A percentile compares a stretch with the other conserved stretches of the same genome.
Conservation (phyloP, 805 yeast species). For the Hanseniaspora hatyaiensis region DNA sequence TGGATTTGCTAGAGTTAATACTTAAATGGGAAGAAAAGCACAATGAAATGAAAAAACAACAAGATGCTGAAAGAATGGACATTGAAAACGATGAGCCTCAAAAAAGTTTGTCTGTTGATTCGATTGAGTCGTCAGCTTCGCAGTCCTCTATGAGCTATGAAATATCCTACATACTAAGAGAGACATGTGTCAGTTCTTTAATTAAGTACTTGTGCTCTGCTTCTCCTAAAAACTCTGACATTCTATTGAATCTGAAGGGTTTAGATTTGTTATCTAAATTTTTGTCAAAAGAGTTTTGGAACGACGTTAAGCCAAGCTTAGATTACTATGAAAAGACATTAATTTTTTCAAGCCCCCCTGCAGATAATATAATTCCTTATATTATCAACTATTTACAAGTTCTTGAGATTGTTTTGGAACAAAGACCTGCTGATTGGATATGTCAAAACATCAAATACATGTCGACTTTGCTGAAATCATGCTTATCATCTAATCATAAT, state of each 20-base stretch:
- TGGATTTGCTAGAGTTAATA: slow-evolving; percentile 78
- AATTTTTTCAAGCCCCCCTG: slow-evolving; percentile 60
- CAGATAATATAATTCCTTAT: slow-evolving; percentile 59
- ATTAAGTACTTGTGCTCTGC: slow-evolving; percentile 80
- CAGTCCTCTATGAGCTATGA: slow-evolving; percentile 23
- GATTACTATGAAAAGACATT: slow-evolving; percentile 80
- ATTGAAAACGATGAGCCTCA: slow-evolving; percentile 19
- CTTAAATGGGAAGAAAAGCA: slow-evolving; percentile 62
- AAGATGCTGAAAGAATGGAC: slow-evolving; percentile 26
- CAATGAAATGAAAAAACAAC: background rate
- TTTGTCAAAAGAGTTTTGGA: slow-evolving; percentile 66
- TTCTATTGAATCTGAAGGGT: slow-evolving; percentile 70
- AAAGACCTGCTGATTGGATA: slow-evolving; percentile 71
- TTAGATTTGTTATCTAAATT: slow-evolving; percentile 64
- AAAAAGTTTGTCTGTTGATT: slow-evolving; percentile 8
- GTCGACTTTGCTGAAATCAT: slow-evolving; percentile 64
- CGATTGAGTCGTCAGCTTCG: slow-evolving; percentile 34
- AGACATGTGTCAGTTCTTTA: slow-evolving; percentile 79
- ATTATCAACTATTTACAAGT: slow-evolving; percentile 89
- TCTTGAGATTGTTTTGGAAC: slow-evolving; percentile 65
- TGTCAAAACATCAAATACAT: slow-evolving; percentile 55
- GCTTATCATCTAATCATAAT: slow-evolving; percentile 69
- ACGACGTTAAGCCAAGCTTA: slow-evolving; percentile 76
- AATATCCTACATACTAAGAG: slow-evolving; percentile 68
- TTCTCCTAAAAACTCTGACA: slow-evolving; percentile 73